A percentile compares a stretch with the other conserved stretches of the same genome.
Evolutionary conservation across 257 asterid genomes (phyloP).

Genomic region (Primulina tabacum): DNA sequence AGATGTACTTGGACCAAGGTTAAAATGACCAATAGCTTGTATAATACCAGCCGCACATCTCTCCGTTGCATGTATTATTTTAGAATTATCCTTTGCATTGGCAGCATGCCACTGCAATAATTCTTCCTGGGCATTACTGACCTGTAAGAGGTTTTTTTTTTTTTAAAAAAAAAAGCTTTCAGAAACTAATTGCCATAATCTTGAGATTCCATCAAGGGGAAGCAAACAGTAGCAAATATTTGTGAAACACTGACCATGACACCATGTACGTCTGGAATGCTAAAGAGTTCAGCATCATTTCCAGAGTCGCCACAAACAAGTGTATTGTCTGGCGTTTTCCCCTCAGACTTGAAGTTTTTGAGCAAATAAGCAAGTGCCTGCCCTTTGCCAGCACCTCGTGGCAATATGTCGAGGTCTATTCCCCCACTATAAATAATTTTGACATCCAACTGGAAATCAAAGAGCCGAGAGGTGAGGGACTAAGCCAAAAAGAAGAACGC

Average conservation of each 20-base stretch:
- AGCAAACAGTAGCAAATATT: conserved; percentile 15
- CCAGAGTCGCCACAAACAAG: conserved; percentile 99
- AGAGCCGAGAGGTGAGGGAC: conserved; percentile 21
- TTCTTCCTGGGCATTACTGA: conserved; percentile 95
- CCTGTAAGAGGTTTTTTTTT: conserved; percentile 39
- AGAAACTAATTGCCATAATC: conserved; percentile 18
- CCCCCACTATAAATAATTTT: conserved; percentile 99
- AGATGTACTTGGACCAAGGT: conserved; percentile 78
- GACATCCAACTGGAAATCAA: conserved; percentile 70
- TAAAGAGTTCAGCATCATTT: conserved; percentile 90
- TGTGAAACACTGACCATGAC: conserved; percentile 74
- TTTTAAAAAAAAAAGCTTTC: background rate
- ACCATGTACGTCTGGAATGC: conserved; percentile 75
- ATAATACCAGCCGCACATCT: conserved; percentile 97
- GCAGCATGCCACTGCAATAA: conserved; percentile 90
- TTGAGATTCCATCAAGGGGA: conserved; percentile 14
- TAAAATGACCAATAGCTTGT: conserved; percentile 90
- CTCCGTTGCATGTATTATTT: conserved; percentile 82
- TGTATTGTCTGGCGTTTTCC: conserved; percentile 70
- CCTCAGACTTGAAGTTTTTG: conserved; percentile 58
- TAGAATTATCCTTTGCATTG: conserved; percentile 81
- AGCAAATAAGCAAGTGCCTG: conserved; percentile 98
- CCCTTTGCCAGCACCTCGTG: conserved; percentile 99
- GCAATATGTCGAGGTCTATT: conserved; percentile 88
- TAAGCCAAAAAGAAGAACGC: conserved; percentile 16